phyloP scores from a whole-genome alignment of 1,284 basidiomycete genomes.

The Macrocystidia cucumis region DNA sequence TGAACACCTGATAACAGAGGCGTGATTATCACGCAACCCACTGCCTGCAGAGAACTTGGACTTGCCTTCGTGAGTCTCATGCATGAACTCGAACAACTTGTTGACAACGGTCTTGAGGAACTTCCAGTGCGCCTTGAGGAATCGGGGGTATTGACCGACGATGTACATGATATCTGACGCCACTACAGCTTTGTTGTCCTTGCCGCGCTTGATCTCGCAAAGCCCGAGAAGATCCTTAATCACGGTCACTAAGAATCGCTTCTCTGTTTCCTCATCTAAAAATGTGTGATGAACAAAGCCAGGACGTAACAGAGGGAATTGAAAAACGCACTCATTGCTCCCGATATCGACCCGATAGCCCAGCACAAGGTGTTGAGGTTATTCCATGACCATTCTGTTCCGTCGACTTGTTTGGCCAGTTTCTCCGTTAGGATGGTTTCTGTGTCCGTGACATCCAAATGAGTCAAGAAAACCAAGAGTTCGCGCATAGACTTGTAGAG shows the following conservation, averaged over 20 bases:
- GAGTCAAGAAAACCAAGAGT: slow-evolving; percentile 93
- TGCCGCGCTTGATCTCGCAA: slow-evolving; percentile 98
- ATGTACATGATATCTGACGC: slow-evolving; percentile 99
- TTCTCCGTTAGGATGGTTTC: slow-evolving; percentile 98
- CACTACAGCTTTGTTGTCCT: slow-evolving; percentile 99
- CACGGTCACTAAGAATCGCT: slow-evolving; percentile 97
- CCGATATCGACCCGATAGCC: slow-evolving; percentile 99
- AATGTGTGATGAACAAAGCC: slow-evolving; percentile 7
- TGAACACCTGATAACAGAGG: slow-evolving; percentile 73
- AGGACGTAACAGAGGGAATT: slow-evolving; percentile 1
- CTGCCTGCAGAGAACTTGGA: slow-evolving; percentile 4
- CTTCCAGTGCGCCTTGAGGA: slow-evolving; percentile 99
- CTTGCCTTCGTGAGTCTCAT: slow-evolving; percentile 99
- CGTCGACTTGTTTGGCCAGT: slow-evolving; percentile 94
- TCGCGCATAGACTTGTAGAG: slow-evolving; percentile 99
- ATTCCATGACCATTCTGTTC: slow-evolving; percentile 99
- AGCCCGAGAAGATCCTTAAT: slow-evolving; percentile 98
- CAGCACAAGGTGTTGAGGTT: slow-evolving; percentile 99
- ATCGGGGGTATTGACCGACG: slow-evolving; percentile 98
- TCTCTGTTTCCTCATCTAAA: slow-evolving; percentile 95
- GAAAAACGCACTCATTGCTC: slow-evolving; percentile 86
- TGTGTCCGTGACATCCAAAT: slow-evolving; percentile 94
- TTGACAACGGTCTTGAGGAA: slow-evolving; percentile 99
- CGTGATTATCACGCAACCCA: slow-evolving; percentile 4
- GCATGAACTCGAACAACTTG: slow-evolving; percentile 99